Conservation (phyloP, 768 basidiomycete genomes). For the Artomyces pyxidatus region DNA sequence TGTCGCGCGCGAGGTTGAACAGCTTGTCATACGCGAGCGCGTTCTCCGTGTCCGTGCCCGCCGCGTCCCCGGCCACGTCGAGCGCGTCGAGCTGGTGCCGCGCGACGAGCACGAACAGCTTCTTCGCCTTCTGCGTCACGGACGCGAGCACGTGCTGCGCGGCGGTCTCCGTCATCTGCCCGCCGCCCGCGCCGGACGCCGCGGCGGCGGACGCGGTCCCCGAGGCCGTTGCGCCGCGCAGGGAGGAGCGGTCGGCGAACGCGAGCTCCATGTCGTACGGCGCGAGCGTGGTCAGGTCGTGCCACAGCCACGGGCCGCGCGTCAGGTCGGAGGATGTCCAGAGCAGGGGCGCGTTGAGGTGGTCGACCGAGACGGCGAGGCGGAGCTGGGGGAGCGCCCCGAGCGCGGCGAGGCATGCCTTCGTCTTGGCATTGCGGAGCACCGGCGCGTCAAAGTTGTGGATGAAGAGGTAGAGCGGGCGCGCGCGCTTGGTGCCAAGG, state of each 20-base stretch:
- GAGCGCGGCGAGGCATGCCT: conserved; percentile 62
- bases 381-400: conserved; percentile 72
- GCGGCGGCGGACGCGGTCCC: conserved; percentile 5
- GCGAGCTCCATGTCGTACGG: conserved; percentile 10
- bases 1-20: conserved; percentile 67
- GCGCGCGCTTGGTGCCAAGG: conserved; percentile 33
- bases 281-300: conserved; percentile 70
- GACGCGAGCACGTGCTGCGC: conserved; percentile 77
- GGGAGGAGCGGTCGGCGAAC: neutral
- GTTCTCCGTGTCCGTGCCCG: conserved; percentile 28
- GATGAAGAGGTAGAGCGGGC: conserved; percentile 66
- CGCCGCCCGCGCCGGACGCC: conserved; percentile 15
- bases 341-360: conserved; percentile 75
- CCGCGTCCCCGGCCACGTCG: conserved; percentile 29
- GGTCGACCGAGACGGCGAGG: conserved; percentile 79
- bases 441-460: conserved; percentile 83
- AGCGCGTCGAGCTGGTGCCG: conserved; percentile 58
- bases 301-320: conserved; percentile 63
- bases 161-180: conserved; percentile 63
- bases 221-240: neutral
- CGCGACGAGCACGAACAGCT: conserved; percentile 69
- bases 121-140: conserved; percentile 81
- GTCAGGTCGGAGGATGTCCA: conserved; percentile 67
- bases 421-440: conserved; percentile 55
- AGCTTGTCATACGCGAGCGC: conserved; percentile 60